Percentiles rank a stretch among this genome's conserved stretches.
phyloP scores from a whole-genome alignment of 768 basidiomycete genomes.

The Artomyces pyxidatus region DNA sequence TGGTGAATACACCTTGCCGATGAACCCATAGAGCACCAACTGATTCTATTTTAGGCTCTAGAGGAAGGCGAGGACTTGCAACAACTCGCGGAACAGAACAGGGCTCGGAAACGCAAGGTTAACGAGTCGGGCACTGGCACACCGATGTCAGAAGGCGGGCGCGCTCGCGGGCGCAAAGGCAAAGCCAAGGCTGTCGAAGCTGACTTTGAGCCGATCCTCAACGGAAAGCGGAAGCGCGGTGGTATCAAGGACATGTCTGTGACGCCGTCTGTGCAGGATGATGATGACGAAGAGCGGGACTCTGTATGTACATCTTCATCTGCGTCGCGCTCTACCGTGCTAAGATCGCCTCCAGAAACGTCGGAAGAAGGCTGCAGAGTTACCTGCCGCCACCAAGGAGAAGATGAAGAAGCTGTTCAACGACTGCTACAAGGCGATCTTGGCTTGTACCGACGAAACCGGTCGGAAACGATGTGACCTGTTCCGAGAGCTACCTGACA shows the following conservation, averaged over 20 bases:
- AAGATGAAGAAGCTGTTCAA: slow-evolving; percentile 80
- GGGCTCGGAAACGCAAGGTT: slow-evolving; percentile 55
- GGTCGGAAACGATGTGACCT: slow-evolving; percentile 80
- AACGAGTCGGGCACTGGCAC: slow-evolving; percentile 54
- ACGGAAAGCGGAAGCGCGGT: slow-evolving; percentile 75
- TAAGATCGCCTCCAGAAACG: slow-evolving; percentile 53
- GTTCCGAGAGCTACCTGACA: slow-evolving; percentile 82
- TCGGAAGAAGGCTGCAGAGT: slow-evolving; percentile 62
- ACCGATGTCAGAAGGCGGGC: slow-evolving; percentile 51
- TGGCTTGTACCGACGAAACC: slow-evolving; percentile 59
- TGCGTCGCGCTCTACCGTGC: neutral
- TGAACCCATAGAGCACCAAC: neutral
- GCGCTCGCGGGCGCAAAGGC: slow-evolving; percentile 43
- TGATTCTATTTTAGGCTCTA: slow-evolving; percentile 40
- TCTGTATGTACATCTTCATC: slow-evolving; percentile 33
- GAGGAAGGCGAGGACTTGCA: slow-evolving; percentile 78
- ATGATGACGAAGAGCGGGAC: slow-evolving; percentile 72
- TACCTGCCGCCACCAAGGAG: slow-evolving; percentile 52
- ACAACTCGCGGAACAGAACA: slow-evolving; percentile 57
- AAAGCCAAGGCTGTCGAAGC: slow-evolving; percentile 46
- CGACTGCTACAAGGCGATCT: slow-evolving; percentile 68
- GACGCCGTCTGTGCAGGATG: slow-evolving; percentile 65
- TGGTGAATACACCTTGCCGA: slow-evolving; percentile 36
- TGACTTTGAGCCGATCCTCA: slow-evolving; percentile 25
- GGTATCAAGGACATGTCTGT: slow-evolving; percentile 63